Conservation (phyloP, 768 basidiomycete species). For the Serendipita sp. region DNA sequence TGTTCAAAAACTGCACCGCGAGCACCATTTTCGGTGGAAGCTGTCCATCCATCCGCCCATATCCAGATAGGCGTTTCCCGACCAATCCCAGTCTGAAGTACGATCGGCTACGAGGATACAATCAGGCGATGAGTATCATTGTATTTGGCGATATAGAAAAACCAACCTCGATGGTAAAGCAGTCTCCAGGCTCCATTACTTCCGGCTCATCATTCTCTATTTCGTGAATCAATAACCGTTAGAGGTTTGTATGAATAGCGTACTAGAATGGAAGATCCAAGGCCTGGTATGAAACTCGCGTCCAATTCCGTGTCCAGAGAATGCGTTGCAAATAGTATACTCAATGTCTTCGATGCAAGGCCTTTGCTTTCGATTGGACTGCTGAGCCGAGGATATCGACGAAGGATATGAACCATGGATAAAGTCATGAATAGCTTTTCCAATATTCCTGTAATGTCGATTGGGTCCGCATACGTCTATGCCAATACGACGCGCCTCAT, state of each 20-base stretch:
- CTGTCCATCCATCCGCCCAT: slow-evolving; percentile 87
- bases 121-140: neutral
- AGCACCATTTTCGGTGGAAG: slow-evolving; percentile 77
- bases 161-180: slow-evolving; percentile 80
- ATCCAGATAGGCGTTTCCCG: slow-evolving; percentile 49
- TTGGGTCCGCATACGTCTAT: slow-evolving; percentile 27
- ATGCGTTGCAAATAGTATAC: slow-evolving; percentile 53
- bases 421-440: slow-evolving; percentile 12
- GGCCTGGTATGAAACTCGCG: slow-evolving; percentile 62
- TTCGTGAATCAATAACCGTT: neutral
- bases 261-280: slow-evolving; percentile 68
- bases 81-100: slow-evolving; percentile 49
- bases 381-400: slow-evolving; percentile 51
- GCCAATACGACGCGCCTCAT: slow-evolving; percentile 47
- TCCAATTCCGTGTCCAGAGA: slow-evolving; percentile 81
- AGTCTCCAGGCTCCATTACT: slow-evolving; percentile 67
- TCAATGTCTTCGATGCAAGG: slow-evolving; percentile 12
- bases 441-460: too few relatives aligned
- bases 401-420: slow-evolving; percentile 13
- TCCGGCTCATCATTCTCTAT: slow-evolving; percentile 73
- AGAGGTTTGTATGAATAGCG: slow-evolving; percentile 14
- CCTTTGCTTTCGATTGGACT: slow-evolving; percentile 29
- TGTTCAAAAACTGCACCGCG: slow-evolving; percentile 79
- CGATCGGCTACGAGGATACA: slow-evolving; percentile 34
- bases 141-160: neutral